Evolutionary conservation across 495 filamentous ascomycete genomes (phyloP), one percentile per base, ranked within the genome.

Genomic region (Melanomma pulvis-pyrius): DNA sequence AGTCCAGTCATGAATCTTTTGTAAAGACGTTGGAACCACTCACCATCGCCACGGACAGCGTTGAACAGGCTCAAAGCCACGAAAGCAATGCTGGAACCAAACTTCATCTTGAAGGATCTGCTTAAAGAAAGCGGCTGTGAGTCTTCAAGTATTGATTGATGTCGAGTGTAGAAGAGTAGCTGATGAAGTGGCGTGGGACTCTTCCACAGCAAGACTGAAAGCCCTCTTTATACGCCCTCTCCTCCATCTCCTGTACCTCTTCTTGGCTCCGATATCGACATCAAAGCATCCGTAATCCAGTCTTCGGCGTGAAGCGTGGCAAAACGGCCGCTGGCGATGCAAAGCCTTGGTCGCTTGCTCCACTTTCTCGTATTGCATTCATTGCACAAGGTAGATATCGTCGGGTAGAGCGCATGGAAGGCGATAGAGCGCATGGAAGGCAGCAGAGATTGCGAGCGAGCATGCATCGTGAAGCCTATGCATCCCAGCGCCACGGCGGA

Each of bases 81-180:
- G 22, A 68, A 17, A n/a, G 58, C 57, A 48, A 63, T 63, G 30
- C 46, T 68, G 30, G 65, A 68, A 17, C 29, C 26, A 25, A 68
- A 68, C 25, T 59, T 68, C 65, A 68, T 68, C 41, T 58, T 54
- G 59, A 63, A 29, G 7, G 48, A 39, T 57, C 2, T 36, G 49
- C 11, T 57, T 57, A 1, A 25, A 3, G 29, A 55, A 55, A 22
- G 30, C 8, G 2, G n/a, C 1, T 30, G 12, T 30, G 8, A 34
- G 30, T 34, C 12, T 24, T 46, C 39, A 28, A 17, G 34, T 13
- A 17, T 25, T 36, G 26, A 30, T 58, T 30, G 26, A 30, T 30
- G 28, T 7, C 17, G 12, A 13, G 22, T 36, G 44, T 26, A 22
- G n/a, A 39, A 39, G 46, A 32, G 49, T 46, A 32, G n/a, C 1